Conservation (phyloP, 805 yeast species). For the Candida peoriensis region DNA sequence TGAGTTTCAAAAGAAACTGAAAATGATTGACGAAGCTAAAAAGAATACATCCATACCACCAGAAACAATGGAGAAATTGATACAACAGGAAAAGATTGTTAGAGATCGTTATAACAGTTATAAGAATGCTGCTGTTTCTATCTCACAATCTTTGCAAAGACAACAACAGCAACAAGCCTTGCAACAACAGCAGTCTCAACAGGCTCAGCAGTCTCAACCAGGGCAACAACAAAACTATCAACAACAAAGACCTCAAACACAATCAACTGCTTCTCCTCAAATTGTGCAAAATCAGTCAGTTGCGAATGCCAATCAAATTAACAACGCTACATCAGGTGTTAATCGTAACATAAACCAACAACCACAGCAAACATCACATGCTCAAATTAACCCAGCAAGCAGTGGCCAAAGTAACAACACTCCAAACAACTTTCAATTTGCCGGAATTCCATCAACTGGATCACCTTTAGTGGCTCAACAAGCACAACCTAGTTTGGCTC, state of each 20-base stretch:
- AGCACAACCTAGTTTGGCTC: constrained; percentile 2
- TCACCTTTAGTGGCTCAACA: too few relatives aligned
- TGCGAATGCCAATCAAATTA: constrained; percentile 1
- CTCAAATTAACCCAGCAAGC: neutral
- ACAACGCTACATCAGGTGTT: neutral
- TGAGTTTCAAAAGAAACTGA: constrained; percentile 45
- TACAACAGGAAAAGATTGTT: constrained; percentile 44
- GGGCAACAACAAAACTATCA: constrained; percentile 1
- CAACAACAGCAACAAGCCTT: constrained; percentile 16
- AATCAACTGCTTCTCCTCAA: constrained; percentile 13
- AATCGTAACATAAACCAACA: neutral
- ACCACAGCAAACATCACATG: constrained; percentile 4
- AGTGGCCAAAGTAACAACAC: neutral
- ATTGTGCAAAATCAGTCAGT: constrained; percentile 3
- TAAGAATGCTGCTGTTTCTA: constrained; percentile 39
- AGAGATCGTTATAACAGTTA: constrained; percentile 43
- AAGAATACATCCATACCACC: constrained; percentile 38
- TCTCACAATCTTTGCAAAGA: constrained; percentile 11
- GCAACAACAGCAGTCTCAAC: constrained; percentile 14
- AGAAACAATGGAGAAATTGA: constrained; percentile 39
- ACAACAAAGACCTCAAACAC: constrained; percentile 12
- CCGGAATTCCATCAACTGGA: neutral
- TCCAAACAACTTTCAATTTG: neutral
- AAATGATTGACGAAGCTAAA: constrained; percentile 45
- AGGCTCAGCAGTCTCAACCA: constrained; percentile 21